Conservation (phyloP, 2,329 filamentous ascomycete genomes). For the Fusarium poae region DNA sequence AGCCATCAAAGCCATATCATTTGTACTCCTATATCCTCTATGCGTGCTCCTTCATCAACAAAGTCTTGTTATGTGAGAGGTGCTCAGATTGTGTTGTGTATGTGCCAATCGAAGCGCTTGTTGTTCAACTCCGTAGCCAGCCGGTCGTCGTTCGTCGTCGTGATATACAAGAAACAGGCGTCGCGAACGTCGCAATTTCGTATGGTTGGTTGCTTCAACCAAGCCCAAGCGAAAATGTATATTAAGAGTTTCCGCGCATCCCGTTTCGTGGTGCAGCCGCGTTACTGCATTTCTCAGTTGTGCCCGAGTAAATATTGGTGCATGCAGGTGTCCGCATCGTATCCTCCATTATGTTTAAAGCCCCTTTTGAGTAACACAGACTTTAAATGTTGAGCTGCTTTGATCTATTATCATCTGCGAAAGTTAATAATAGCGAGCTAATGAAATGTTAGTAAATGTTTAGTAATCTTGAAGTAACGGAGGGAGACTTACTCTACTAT, state of each 20-base stretch:
- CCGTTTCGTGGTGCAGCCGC: constrained; percentile 15
- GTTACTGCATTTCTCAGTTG: constrained; percentile 14
- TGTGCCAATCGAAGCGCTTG: constrained; percentile 40
- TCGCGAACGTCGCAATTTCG: constrained; percentile 20
- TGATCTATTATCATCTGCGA: constrained; percentile 52
- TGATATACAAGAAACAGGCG: constrained; percentile 47
- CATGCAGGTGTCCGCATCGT: constrained; percentile 11
- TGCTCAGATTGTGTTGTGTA: constrained; percentile 32
- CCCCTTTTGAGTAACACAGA: not conserved
- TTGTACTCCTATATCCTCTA: constrained; percentile 50
- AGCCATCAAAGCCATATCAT: constrained; percentile 33
- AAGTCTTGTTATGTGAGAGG: constrained; percentile 42
- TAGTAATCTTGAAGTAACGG: too few species aligned
- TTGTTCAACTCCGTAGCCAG: constrained; percentile 36
- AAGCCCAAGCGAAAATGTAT: constrained; percentile 35
- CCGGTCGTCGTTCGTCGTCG: constrained; percentile 43
- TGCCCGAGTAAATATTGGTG: not conserved
- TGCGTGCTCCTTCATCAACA: constrained; percentile 45
- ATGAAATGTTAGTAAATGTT: constrained; percentile 26
- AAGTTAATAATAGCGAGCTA: constrained; percentile 67
- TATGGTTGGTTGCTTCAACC: constrained; percentile 6
- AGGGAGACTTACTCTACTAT: constrained; percentile 67
- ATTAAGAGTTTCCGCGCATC: constrained; percentile 32
- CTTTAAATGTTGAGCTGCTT: not conserved
- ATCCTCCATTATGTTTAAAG: not conserved